These are phyloP conservation scores for Picocystis salinarum DNA, from an alignment of 139 green algal species.

Conservation along the genomic window DNA sequence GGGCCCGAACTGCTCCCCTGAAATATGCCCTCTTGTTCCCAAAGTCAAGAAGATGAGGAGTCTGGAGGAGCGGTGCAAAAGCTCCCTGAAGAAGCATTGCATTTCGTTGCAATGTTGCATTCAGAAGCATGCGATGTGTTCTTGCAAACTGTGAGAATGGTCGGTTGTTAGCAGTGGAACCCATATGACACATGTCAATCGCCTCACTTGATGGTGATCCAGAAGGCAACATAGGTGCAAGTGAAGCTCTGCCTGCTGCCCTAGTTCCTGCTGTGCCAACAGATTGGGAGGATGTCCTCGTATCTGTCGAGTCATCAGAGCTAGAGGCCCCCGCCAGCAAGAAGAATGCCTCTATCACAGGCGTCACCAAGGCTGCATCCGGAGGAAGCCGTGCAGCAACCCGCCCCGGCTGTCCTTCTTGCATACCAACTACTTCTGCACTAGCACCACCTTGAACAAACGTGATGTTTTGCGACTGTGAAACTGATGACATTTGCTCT, in stretches of 20 bases:
- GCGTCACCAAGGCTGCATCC: slow-evolving; percentile 49
- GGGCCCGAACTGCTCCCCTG: slow-evolving; percentile 30
- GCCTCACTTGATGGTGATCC: too few relatives aligned
- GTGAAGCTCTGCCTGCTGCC: too few relatives aligned
- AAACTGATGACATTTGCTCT: too few relatives aligned
- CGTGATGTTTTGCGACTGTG: too few relatives aligned
- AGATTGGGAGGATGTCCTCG: not conserved
- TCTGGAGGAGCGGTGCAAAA: slow-evolving; percentile 52
- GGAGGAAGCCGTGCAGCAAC: too few relatives aligned
- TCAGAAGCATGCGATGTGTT: slow-evolving; percentile 66
- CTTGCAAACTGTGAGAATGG: slow-evolving; percentile 50
- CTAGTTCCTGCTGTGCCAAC: too few relatives aligned
- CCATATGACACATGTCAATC: not conserved
- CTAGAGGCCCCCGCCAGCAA: slow-evolving; percentile 40
- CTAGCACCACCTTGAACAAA: too few relatives aligned
- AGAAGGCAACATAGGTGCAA: too few relatives aligned
- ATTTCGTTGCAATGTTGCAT: slow-evolving; percentile 60
- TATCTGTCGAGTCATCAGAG: too few relatives aligned
- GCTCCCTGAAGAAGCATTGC: slow-evolving; percentile 54
- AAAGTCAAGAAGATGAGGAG: slow-evolving; percentile 82
- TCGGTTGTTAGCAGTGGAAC: not conserved
- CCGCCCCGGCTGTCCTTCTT: too few relatives aligned
- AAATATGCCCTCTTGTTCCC: slow-evolving; percentile 92
- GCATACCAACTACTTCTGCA: too few relatives aligned
- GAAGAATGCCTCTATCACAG: slow-evolving; percentile 84